Conservation (phyloP, 306 rosid species). For the Begonia loranthoides region DNA sequence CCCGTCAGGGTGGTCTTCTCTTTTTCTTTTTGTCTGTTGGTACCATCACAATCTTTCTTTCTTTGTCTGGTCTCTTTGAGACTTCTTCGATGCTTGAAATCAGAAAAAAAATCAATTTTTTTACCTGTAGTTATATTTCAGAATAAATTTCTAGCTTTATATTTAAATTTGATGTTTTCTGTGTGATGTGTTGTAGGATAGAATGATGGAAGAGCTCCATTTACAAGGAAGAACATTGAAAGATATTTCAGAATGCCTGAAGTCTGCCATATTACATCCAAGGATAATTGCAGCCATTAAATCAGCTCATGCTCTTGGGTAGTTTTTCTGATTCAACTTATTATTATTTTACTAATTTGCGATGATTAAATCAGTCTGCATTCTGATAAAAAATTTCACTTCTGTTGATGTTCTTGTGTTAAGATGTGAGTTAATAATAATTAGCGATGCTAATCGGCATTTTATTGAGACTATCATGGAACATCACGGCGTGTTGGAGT, state of each 20-base stretch:
- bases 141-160: too few relatives aligned
- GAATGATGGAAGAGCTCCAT: constrained; percentile 56
- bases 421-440: constrained; percentile 61
- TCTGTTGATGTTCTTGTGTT: not conserved
- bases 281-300: constrained; percentile 41
- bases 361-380: too few relatives aligned
- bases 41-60: too few relatives aligned
- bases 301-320: constrained; percentile 54
- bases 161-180: too few relatives aligned
- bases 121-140: too few relatives aligned
- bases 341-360: not conserved
- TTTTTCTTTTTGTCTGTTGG: too few relatives aligned
- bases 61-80: too few relatives aligned
- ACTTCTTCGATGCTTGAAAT: too few relatives aligned
- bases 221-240: constrained; percentile 31
- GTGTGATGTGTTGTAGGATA: constrained; percentile 20
- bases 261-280: constrained; percentile 36
- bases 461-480: constrained; percentile 51
- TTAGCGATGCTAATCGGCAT: constrained; percentile 67
- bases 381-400: too few relatives aligned
- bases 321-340: constrained; percentile 1
- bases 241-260: constrained; percentile 41
- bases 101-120: too few relatives aligned
- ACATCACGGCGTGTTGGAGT: constrained; percentile 40
- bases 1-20: too few relatives aligned